Evolutionary conservation across 768 basidiomycete species (phyloP).

Genomic region (Leccinellum albellum): DNA sequence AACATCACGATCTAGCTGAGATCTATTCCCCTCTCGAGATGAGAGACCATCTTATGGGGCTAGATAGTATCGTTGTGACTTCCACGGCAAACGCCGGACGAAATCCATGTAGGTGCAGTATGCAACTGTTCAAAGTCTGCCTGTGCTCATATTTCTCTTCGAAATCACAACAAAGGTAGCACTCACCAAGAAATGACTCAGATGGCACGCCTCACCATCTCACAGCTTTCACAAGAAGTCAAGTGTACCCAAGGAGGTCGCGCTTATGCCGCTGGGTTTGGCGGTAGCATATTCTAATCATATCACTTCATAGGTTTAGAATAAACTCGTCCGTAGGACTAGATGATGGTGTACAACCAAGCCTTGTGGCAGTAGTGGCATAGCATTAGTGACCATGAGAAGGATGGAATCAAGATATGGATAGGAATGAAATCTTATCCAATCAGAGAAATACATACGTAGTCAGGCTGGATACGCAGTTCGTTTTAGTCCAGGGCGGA

Average conservation of each 20-base stretch:
- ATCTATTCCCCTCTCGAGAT: not conserved
- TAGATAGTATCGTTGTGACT: not conserved
- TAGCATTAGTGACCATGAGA: not conserved
- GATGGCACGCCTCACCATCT: not conserved
- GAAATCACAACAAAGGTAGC: not conserved
- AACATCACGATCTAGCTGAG: not conserved
- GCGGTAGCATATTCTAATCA: not conserved
- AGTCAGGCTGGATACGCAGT: not conserved
- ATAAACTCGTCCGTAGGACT: not conserved
- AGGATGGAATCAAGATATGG: not conserved
- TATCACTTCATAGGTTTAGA: not conserved
- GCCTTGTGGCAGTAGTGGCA: not conserved
- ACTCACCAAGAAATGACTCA: not conserved
- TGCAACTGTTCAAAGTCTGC: not conserved
- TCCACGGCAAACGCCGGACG: not conserved
- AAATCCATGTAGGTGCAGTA: not conserved
- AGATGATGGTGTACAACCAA: not conserved
- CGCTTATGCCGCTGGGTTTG: no score
- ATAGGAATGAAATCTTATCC: not conserved
- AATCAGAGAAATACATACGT: not conserved
- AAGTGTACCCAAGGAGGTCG: not conserved
- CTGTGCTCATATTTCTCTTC: not conserved
- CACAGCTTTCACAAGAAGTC: not conserved
- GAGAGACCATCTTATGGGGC: not conserved
- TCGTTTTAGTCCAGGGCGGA: not conserved